phyloP scores from a whole-genome alignment of 306 rosid genomes.

The Cucurbita pepo region DNA sequence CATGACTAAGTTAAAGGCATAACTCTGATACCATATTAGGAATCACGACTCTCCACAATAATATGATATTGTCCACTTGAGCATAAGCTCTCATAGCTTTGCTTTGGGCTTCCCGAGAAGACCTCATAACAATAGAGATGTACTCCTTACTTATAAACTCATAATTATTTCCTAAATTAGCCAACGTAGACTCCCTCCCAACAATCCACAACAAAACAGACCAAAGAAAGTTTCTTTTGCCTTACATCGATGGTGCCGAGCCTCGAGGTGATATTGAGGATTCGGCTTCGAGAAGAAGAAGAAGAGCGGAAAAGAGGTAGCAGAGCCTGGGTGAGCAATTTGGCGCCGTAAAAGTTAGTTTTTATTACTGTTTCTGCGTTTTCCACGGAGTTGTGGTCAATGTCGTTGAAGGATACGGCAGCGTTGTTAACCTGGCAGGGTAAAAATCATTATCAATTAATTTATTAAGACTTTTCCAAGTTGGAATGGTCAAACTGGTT shows the following conservation, averaged over 20 bases:
- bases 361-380: constrained; percentile 51
- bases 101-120: no score
- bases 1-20: no score
- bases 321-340: constrained; percentile 40
- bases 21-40: no score
- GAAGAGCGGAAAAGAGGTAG: constrained; percentile 49
- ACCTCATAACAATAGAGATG: no score
- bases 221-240: background rate
- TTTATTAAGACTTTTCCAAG: background rate
- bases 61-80: no score
- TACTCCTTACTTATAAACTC: no score
- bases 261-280: constrained; percentile 73
- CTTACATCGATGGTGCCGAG: constrained; percentile 63
- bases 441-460: no score
- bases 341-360: constrained; percentile 66
- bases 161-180: no score
- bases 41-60: no score
- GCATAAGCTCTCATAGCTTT: no score
- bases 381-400: constrained; percentile 47
- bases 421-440: constrained; percentile 65
- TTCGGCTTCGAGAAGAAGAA: constrained; percentile 26
- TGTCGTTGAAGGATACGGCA: constrained; percentile 53
- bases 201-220: no score
- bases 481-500: background rate
- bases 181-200: no score